Conservation (phyloP, 108 stramenopile genomes). For the Tribonema minus region DNA sequence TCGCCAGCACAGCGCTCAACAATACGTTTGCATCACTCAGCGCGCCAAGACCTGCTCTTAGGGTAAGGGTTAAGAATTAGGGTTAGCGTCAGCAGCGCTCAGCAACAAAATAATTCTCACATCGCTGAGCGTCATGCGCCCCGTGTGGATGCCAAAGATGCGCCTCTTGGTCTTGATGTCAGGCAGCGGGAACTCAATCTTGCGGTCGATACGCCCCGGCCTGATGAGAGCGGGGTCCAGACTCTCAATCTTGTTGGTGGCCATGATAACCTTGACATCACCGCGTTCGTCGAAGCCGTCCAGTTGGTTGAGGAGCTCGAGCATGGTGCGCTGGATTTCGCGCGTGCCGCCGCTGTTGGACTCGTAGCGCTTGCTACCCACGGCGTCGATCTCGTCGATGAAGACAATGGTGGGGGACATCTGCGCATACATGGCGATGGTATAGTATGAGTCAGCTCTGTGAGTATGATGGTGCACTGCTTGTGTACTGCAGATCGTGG, state of each 20-base stretch:
- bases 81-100: too few relatives aligned
- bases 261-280: conserved; percentile 99
- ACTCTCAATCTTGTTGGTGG: conserved; percentile 96
- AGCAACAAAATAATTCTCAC: too few relatives aligned
- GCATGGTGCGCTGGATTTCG: conserved; percentile 99
- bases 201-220: conserved; percentile 97
- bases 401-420: conserved; percentile 90
- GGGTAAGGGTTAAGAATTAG: too few relatives aligned
- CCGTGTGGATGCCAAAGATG: conserved; percentile 97
- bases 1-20: too few relatives aligned
- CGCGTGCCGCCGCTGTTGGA: conserved; percentile 84
- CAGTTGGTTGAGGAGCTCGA: conserved; percentile 96
- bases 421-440: too few relatives aligned
- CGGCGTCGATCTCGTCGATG: conserved; percentile 99
- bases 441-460: too few relatives aligned
- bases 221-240: conserved; percentile 97
- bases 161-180: conserved; percentile 94
- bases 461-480: too few relatives aligned
- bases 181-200: conserved; percentile 98
- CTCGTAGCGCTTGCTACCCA: conserved; percentile 96
- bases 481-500: background rate
- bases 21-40: too few relatives aligned
- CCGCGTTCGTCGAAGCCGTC: conserved; percentile 98
- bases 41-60: too few relatives aligned
- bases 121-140: conserved; percentile 31